Conservation (phyloP, 2,329 filamentous ascomycete species). For the Nigrospora sphaerica region DNA sequence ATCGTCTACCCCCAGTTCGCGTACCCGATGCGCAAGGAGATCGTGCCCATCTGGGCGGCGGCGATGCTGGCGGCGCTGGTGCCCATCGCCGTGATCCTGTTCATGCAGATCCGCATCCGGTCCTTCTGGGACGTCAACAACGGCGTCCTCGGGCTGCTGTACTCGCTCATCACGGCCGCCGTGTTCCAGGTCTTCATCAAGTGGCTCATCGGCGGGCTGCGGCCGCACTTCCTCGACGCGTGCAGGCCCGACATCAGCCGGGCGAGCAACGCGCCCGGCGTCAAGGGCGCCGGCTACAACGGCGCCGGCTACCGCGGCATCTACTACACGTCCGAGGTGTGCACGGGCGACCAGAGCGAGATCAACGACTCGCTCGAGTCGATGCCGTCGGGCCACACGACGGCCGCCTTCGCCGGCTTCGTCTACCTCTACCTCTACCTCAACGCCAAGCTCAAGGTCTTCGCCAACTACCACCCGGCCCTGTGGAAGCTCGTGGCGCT, state of each 20-base stretch:
- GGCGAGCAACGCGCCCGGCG: slow-evolving; percentile 31
- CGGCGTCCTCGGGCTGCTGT: slow-evolving; percentile 60
- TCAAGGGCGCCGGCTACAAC: slow-evolving; percentile 34
- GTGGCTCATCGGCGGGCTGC: slow-evolving; percentile 64
- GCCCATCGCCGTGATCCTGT: slow-evolving; percentile 57
- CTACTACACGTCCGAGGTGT: slow-evolving; percentile 64
- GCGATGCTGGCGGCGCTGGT: slow-evolving; percentile 58
- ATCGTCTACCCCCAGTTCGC: slow-evolving; percentile 65
- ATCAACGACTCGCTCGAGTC: slow-evolving; percentile 66
- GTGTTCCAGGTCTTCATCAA: slow-evolving; percentile 74
- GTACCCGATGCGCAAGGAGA: slow-evolving; percentile 63
- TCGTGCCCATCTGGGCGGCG: slow-evolving; percentile 64
- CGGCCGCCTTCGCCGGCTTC: slow-evolving; percentile 66
- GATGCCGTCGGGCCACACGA: slow-evolving; percentile 68
- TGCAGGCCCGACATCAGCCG: slow-evolving; percentile 55
- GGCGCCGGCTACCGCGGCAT: slow-evolving; percentile 47
- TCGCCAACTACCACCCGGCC: slow-evolving; percentile 62
- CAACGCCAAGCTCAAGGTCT: slow-evolving; percentile 73
- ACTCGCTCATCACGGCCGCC: slow-evolving; percentile 62
- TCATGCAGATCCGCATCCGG: slow-evolving; percentile 61
- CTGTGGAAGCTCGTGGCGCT: slow-evolving; percentile 66
- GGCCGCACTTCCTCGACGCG: slow-evolving; percentile 65
- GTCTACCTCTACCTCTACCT: slow-evolving; percentile 67
- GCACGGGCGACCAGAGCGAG: slow-evolving; percentile 56
- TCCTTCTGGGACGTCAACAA: slow-evolving; percentile 69